Evolutionary conservation across 805 yeast genomes (phyloP).

Genomic region (Ogataea wickerhamii): DNA sequence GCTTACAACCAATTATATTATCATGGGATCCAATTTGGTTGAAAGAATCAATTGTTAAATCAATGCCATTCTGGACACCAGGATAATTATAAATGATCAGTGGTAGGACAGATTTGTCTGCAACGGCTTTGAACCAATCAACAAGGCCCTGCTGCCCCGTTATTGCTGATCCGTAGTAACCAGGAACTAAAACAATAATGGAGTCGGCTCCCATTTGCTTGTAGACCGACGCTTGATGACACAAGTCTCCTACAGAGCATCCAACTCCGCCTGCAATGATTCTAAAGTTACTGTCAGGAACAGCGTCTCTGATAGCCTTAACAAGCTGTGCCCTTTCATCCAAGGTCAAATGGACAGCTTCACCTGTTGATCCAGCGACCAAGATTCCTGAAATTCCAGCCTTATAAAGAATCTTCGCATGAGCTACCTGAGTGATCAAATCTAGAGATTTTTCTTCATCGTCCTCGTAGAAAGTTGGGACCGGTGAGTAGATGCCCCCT

Average conservation of each 20-base stretch:
- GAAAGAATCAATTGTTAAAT: constrained; percentile 36
- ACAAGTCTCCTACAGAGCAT: constrained; percentile 40
- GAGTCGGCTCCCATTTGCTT: constrained; percentile 36
- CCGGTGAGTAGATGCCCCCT: constrained; percentile 46
- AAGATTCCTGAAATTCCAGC: constrained; percentile 47
- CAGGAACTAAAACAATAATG: constrained; percentile 42
- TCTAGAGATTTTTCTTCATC: constrained; percentile 32
- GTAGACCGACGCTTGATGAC: constrained; percentile 36
- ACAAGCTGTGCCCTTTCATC: constrained; percentile 39
- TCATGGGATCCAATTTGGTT: constrained; percentile 39
- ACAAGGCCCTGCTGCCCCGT: constrained; percentile 44
- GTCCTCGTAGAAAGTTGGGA: constrained; percentile 47
- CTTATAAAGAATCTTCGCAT: constrained; percentile 40
- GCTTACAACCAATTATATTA: constrained; percentile 47
- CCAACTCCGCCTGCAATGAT: constrained; percentile 48
- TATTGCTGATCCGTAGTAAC: constrained; percentile 43
- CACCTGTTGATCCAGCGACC: constrained; percentile 55
- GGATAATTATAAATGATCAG: constrained; percentile 44
- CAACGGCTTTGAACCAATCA: constrained; percentile 40
- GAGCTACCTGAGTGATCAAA: constrained; percentile 41
- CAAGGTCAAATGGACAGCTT: constrained; percentile 45
- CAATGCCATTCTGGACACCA: constrained; percentile 41
- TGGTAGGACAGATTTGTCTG: constrained; percentile 40
- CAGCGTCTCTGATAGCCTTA: constrained; percentile 33
- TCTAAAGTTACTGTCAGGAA: constrained; percentile 35